Evolutionary conservation across 73 alveolate species (phyloP).

Genomic region (Tetrahymena thermophila): DNA sequence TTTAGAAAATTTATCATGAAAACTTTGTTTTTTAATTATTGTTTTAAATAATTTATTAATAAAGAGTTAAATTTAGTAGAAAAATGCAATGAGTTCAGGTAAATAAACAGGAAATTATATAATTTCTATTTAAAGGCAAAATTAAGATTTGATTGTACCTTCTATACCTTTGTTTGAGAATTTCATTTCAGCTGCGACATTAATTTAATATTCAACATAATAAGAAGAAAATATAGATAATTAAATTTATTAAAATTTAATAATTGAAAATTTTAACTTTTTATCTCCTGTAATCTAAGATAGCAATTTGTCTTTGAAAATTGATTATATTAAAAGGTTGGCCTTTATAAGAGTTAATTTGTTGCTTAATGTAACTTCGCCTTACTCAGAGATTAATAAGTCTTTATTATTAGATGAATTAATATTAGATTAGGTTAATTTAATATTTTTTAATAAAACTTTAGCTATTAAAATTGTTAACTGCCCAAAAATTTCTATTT

Average conservation of each 20-base stretch:
- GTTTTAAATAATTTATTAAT: no score
- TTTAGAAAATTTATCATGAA: no score
- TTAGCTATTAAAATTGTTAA: neutral
- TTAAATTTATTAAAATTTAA: no score
- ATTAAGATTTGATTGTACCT: neutral
- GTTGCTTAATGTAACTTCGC: neutral
- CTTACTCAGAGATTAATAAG: neutral
- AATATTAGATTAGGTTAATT: neutral
- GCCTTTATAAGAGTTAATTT: neutral
- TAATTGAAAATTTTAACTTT: no score
- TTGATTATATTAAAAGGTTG: neutral
- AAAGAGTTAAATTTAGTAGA: neutral
- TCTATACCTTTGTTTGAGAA: neutral
- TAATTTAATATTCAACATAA: neutral
- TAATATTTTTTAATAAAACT: neutral
- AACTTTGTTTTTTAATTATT: no score
- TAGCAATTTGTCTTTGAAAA: no score
- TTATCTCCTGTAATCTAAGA: neutral
- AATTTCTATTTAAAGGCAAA: neutral
- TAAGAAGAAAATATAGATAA: neutral
- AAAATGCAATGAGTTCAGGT: neutral
- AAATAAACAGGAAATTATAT: neutral
- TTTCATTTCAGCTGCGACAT: neutral
- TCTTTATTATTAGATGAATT: neutral
- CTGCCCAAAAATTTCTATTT: neutral